Evolutionary conservation across 208 protist genomes (phyloP), one percentile per base, ranked within the genome.

Genomic region (Tritrichomonas foetus): DNA sequence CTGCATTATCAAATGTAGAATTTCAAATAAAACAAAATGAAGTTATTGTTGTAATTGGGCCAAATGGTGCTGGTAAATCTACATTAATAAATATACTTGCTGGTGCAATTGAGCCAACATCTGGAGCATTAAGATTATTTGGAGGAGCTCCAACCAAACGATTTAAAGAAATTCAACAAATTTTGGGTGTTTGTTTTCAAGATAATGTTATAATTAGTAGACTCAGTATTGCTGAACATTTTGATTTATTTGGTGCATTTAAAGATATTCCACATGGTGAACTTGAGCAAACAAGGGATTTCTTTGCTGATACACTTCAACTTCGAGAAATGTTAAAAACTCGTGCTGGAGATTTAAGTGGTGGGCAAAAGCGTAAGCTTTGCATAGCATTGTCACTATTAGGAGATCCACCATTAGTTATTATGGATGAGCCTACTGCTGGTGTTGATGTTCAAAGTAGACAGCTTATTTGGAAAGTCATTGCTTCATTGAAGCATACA

Each of bases 401-500:
- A 5, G 89, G 89, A 44, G 72, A 93, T 72, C 89, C 89, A 50
- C 89, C 89, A 72, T 47, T 93, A n/a, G 55, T 93, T 16, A 72
- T 93, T 9, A 72, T 93, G 89, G 89, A 93, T 49, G 89, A 93
- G n/a, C 89, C 89, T 50, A 72, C 89, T 44, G 50, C 89, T 11
- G 89, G 89, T 74, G 57, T 93, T 20, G 89, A 93, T 93, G 55
- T 69, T 5, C 55, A 72, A 93, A 33, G 55, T 20, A 41, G 89
- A 49, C 50, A 69, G 30, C 39, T 64, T 27, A 72, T 93, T 22
- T 93, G 89, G 89, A 69, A 93, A 44, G 39, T 36, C 14, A 69
- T 93, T 49, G 55, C 89, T 3, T 57, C 55, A 22, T 25, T 93
- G 3, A 72, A 47, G 11, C 8, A 69, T 5, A 64, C n/a, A 22